Percentiles rank a stretch among this genome's conserved stretches.
Conservation (phyloP, 2,329 filamentous ascomycete species). For the Chalaropsis ovoidea region DNA sequence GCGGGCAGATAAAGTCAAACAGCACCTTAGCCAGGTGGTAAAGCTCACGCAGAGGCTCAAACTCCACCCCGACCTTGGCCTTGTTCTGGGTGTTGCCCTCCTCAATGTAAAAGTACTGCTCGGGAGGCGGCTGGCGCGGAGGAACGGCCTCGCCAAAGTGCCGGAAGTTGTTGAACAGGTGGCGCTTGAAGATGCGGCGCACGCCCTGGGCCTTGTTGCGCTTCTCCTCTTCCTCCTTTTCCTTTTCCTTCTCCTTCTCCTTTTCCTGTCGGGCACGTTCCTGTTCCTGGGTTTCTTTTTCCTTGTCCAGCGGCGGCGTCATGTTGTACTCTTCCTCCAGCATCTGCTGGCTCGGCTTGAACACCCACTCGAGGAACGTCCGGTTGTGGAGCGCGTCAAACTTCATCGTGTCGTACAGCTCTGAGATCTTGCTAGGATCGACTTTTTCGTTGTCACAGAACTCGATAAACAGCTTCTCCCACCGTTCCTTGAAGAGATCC, state of each 20-base stretch:
- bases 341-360: slow-evolving; percentile 73
- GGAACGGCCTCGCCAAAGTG: slow-evolving; percentile 40
- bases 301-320: slow-evolving; percentile 28
- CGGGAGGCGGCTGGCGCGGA: slow-evolving; percentile 35
- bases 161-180: slow-evolving; percentile 47
- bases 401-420: slow-evolving; percentile 99
- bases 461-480: slow-evolving; percentile 96
- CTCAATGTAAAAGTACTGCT: slow-evolving; percentile 84
- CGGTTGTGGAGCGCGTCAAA: slow-evolving; percentile 96
- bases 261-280: slow-evolving; percentile 28
- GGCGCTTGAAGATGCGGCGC: slow-evolving; percentile 48
- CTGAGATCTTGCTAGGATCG: slow-evolving; percentile 95
- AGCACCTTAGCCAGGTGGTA: slow-evolving; percentile 90
- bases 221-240: slow-evolving; percentile 35
- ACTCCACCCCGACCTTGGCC: slow-evolving; percentile 70
- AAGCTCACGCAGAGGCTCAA: slow-evolving; percentile 81
- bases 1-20: slow-evolving; percentile 96
- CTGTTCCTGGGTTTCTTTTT: slow-evolving; percentile 32
- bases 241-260: slow-evolving; percentile 32
- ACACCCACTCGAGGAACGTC: slow-evolving; percentile 93
- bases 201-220: slow-evolving; percentile 30
- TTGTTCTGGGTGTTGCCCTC: slow-evolving; percentile 64
- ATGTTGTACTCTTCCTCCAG: slow-evolving; percentile 57
- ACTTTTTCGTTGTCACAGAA: slow-evolving; percentile 97
- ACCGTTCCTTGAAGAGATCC: slow-evolving; percentile 87